phyloP scores from a whole-genome alignment of 1,139 yeast genomes.

The Debaryomyces subglobosus region DNA sequence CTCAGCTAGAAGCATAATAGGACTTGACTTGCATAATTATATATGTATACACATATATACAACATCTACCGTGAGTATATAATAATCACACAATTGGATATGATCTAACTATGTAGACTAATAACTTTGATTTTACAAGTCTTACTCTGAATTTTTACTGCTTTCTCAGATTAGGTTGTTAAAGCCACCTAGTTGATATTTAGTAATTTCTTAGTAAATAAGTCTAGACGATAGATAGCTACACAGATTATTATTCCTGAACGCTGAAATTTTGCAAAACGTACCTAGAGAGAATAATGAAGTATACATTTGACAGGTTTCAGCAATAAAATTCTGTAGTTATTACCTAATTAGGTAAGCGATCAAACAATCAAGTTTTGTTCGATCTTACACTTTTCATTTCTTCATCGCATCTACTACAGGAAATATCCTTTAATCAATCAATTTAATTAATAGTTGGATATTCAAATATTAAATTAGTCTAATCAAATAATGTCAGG shows the following conservation, averaged over 20 bases:
- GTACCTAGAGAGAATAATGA: too few relatives aligned
- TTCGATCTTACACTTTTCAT: slow-evolving; percentile 8
- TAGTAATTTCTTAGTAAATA: not conserved
- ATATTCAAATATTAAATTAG: not conserved
- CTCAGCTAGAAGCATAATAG: slow-evolving; percentile 9
- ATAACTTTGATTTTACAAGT: too few relatives aligned
- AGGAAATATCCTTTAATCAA: not conserved
- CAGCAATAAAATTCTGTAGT: not conserved
- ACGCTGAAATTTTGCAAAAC: too few relatives aligned
- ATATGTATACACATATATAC: not conserved
- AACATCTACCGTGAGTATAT: too few relatives aligned
- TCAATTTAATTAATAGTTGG: slow-evolving; percentile 1
- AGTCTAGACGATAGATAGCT: not conserved
- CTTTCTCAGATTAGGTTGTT: not conserved
- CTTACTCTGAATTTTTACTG: not conserved
- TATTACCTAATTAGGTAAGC: slow-evolving; percentile 6
- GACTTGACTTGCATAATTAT: not conserved
- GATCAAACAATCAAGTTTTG: slow-evolving; percentile 7
- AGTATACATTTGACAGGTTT: not conserved
- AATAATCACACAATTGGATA: too few relatives aligned
- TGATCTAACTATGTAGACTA: too few relatives aligned
- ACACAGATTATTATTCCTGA: not conserved
- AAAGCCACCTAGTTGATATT: not conserved
- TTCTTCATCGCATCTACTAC: slow-evolving; percentile 6
- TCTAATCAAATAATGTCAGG: slow-evolving; percentile 25